Evolutionary conservation across 169 alveolate genomes (phyloP), one percentile per base, ranked within the genome.

Genomic region (Ichthyophthirius multifiliis): DNA sequence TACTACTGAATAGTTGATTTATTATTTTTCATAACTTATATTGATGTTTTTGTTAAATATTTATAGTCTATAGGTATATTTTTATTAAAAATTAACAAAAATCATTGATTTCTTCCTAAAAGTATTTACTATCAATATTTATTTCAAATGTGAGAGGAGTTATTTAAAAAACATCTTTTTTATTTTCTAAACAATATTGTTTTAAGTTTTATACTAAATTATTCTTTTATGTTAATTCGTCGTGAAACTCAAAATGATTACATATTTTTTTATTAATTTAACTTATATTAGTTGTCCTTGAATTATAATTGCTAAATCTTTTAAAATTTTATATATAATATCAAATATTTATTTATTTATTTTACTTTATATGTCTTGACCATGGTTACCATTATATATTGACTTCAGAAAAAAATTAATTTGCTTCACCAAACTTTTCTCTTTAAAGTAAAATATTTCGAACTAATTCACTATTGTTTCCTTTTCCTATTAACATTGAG

Each of bases 401-500:
- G 18, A 45, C 16, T 4, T n/a, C 23, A 6, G 13, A n/a, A 6
- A n/a, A 67, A 67, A 18, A 37, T 20, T 41, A 37, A 30, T 15
- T 34, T 37, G 37, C 77, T 67, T 3, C 62, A 34, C 5, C 41
- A 37, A 67, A 37, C 48, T 6, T 37, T 9, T 67, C 48, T 55
- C 82, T 71, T 20, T 23, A 4, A 15, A 64, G 74, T 32, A 81
- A 63, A 39, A 81, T 71, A 16, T 76, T 34, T 55, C 65, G 67
- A 39, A 81, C 80, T 41, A 81, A 35, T 16, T 62, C 76, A 41
- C 43, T 13, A 34, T 81, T 81, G 39, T 81, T 81, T 0, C 86
- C 86, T 48, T 39, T 67, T 16, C n/a, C n/a, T n/a, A n/a, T n/a
- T n/a, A n/a, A n/a, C n/a, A n/a, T n/a, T n/a, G n/a, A n/a, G n/a